Conservation (phyloP, 169 alveolate species). For the Plasmodium sp. region DNA sequence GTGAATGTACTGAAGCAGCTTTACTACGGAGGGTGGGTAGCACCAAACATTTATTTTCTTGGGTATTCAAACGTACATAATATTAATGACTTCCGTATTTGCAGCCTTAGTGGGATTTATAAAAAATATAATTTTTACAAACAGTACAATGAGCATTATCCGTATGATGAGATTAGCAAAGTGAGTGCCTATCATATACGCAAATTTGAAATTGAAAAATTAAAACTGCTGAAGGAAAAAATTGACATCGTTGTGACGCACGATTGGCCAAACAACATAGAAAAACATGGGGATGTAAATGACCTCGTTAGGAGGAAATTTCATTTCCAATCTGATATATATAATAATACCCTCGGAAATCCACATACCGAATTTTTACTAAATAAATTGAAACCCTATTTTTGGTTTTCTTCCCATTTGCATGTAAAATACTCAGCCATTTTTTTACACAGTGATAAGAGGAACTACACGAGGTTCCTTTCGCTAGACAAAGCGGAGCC, state of each 20-base stretch:
- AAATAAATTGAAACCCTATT: conserved; percentile 77
- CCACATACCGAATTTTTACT: conserved; percentile 80
- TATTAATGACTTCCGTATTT: conserved; percentile 92
- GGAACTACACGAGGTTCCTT: conserved; percentile 9
- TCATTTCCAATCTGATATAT: conserved; percentile 76
- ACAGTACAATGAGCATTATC: conserved; percentile 93
- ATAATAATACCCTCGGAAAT: conserved; percentile 76
- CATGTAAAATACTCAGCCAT: conserved; percentile 82
- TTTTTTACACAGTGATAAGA: conserved; percentile 78
- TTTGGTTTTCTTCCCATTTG: conserved; percentile 84
- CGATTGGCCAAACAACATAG: conserved; percentile 97
- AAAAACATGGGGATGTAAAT: conserved; percentile 86
- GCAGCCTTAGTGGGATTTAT: conserved; percentile 96
- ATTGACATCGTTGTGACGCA: conserved; percentile 95
- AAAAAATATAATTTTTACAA: conserved; percentile 77
- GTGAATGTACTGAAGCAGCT: conserved; percentile 93
- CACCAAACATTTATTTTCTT: conserved; percentile 96
- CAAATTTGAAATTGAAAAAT: conserved; percentile 92
- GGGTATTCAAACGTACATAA: conserved; percentile 95
- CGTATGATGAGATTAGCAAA: conserved; percentile 87
- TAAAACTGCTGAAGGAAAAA: conserved; percentile 82
- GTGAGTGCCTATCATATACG: conserved; percentile 93
- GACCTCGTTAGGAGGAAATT: conserved; percentile 86
- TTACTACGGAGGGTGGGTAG: conserved; percentile 98
- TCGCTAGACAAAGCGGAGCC: conserved; percentile 58